Base-by-base conservation (phyloP, 2,329 filamentous ascomycete species). In the Penicillium aurantiogriseum region DNA sequence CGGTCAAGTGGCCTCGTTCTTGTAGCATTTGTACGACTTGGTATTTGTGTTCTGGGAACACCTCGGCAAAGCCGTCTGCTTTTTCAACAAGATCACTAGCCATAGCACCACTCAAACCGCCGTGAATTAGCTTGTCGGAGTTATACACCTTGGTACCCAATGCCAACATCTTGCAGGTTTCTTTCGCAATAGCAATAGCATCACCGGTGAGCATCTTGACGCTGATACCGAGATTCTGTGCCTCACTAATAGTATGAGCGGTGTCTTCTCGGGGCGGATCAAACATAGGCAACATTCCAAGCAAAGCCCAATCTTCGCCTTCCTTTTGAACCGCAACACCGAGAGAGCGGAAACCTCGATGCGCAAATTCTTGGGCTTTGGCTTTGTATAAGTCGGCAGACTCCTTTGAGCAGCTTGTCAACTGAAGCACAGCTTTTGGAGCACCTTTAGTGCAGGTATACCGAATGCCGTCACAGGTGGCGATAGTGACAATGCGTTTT, bases 181-280 rank as follows among this genome's bases (percentile, higher is more conserved):
- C 88, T 77, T 90, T 90, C 49, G 88, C 88, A 67, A 91, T 91
- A 62, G 88, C 88, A 67, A 90, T 87, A 58, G 88, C 88, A 73
- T 91, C 88, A 80, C 88, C 88, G 72, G 88, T 91, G 72, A 91
- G 80, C 88, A 91, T 91, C 81, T 91, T 91, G 61, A 91, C 88
- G 59, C 85, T 87, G 29, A 91, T 87, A 76, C 88, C 88, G 48
- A 91, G 84, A 68, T 88, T 84, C 71, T 89, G 86, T 56, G 88
- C 88, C 78, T 91, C 88, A 65, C 87, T 79, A 67, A 91, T 91
- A 54, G 88, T 91, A 75, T 90, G 87, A 47, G 88, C 88, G 42
- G 88, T 91, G 76, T 91, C 88, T 67, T 90, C 87, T 76, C 88
- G 87, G 42, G 88, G 88, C 63, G 88, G 88, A 74, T 91, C 88